Conservation (phyloP, 352 stramenopile species). For the Phytophthora fragariaefolia region DNA sequence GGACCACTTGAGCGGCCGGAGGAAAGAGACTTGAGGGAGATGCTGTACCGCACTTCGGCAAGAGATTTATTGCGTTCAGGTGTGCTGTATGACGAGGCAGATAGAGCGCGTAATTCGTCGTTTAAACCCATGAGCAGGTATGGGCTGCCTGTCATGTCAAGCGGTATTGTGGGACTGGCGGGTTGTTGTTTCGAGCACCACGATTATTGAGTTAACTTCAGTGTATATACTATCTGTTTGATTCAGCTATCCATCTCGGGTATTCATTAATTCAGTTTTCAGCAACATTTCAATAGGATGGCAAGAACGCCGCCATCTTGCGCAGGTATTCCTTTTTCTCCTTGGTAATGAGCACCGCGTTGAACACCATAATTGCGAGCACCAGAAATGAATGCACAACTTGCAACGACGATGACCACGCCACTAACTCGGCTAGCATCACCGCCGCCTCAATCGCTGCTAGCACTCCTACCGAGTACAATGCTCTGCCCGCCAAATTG, state of each 20-base stretch:
- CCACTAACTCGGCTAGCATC: slow-evolving; percentile 47
- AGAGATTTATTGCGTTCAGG: slow-evolving; percentile 46
- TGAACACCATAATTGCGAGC: slow-evolving; percentile 37
- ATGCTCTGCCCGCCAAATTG: slow-evolving; percentile 35
- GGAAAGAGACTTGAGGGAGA: slow-evolving; percentile 59
- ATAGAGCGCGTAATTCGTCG: slow-evolving; percentile 27
- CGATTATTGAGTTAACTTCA: slow-evolving; percentile 21
- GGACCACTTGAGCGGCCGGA: slow-evolving; percentile 54
- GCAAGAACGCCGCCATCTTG: slow-evolving; percentile 43
- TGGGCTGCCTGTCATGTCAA: slow-evolving; percentile 38
- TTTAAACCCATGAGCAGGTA: slow-evolving; percentile 30
- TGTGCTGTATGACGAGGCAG: slow-evolving; percentile 53
- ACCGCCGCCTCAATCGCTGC: slow-evolving; percentile 44
- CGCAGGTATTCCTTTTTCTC: slow-evolving; percentile 39
- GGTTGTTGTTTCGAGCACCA: slow-evolving; percentile 64
- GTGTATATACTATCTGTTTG: background rate
- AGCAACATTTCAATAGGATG: slow-evolving; percentile 31
- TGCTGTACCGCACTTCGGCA: slow-evolving; percentile 39
- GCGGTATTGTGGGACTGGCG: slow-evolving; percentile 51
- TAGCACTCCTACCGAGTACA: slow-evolving; percentile 51
- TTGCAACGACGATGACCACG: slow-evolving; percentile 43
- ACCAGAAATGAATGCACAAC: slow-evolving; percentile 46
- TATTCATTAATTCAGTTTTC: slow-evolving; percentile 3
- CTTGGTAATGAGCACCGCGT: slow-evolving; percentile 30
- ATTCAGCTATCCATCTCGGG: background rate